Percentiles rank a stretch among this genome's conserved stretches.
Conservation (phyloP, 495 filamentous ascomycete genomes). For the Hypomontagnella monticulosa region DNA sequence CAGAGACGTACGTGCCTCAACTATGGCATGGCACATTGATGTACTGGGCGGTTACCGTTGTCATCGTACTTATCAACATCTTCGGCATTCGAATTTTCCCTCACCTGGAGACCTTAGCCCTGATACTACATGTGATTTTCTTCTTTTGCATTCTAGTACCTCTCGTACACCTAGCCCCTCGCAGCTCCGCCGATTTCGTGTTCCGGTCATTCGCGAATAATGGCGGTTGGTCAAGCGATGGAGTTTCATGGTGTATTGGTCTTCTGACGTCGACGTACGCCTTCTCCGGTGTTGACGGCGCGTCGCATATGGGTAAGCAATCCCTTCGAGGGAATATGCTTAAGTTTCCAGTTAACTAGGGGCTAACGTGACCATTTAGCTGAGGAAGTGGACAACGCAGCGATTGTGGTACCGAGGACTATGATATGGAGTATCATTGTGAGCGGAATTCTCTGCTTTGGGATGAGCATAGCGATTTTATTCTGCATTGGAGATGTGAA, state of each 20-base stretch:
- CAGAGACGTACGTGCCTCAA: constrained; percentile 50
- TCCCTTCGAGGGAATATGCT: background rate
- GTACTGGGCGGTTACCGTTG: constrained; percentile 55
- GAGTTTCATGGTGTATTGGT: constrained; percentile 54
- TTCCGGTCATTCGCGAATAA: constrained; percentile 55
- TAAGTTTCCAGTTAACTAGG: background rate
- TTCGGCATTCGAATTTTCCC: constrained; percentile 55
- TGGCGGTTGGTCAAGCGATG: constrained; percentile 55
- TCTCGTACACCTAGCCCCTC: constrained; percentile 55
- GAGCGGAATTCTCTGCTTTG: constrained; percentile 55
- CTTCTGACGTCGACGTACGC: constrained; percentile 37
- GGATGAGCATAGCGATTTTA: constrained; percentile 52
- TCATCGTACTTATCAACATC: constrained; percentile 57
- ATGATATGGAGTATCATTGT: constrained; percentile 56
- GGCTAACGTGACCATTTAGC: constrained; percentile 26
- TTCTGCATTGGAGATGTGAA: constrained; percentile 56
- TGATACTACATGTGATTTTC: constrained; percentile 60
- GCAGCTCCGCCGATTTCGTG: constrained; percentile 55
- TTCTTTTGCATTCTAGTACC: constrained; percentile 58
- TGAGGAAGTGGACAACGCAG: constrained; percentile 59
- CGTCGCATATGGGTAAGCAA: constrained; percentile 14
- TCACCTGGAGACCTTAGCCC: constrained; percentile 57
- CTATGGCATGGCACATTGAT: constrained; percentile 62
- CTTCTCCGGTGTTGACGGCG: constrained; percentile 17
- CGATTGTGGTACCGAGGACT: constrained; percentile 49